Base-by-base conservation (phyloP, 148 eudicot genomes). In the Silene latifolia region DNA sequence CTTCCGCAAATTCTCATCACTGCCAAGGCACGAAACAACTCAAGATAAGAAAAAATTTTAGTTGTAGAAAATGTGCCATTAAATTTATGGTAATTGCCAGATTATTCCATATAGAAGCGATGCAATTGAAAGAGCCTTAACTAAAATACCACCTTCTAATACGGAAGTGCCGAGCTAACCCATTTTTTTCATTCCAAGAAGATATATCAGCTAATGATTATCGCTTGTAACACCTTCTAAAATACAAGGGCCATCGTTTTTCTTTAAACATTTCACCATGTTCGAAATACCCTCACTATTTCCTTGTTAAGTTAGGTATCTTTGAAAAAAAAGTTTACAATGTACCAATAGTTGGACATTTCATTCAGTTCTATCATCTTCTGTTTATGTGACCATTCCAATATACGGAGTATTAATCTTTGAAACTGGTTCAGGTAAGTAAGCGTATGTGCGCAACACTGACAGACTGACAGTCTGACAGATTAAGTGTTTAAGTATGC, bases 1-100 rank as follows among this genome's bases (percentile, higher is more conserved):
- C 71, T 68, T 83, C 85, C 72, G 80, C 83, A 95, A 85, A 86
- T 95, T 95, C 78, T 77, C 91, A 72, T 95, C 97, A 87, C 98
- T 95, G 98, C 3, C 56, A 84, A 79, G 84, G 82, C 42, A 81
- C 39, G 63, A n/a, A 72, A 23, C 10, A 62, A 72, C 44, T 35
- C 23, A 23, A 4, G 23, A 51, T 81, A 23, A 67, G 63, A 79
- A 25, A 19, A 67, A 73, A 27, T 51, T 73, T 60, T 42, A 3
- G 48, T 42, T 44, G 60, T 32, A 47, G 3, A 10, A 65, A 39
- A 67, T 19, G 53, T 1, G 71, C 51, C 27, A 18, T 15, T 21
- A 69, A 21, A 69, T 69, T 21, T 35, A 69, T 17, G 4, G 47
- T 21, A 21, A 12, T 51, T 51, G 56, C 56, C 15, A 14, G 13